Evolutionary conservation across 2,329 filamentous ascomycete species (phyloP), one percentile per base, ranked within the genome.

Genomic region (Aspergillus thermomutatus): DNA sequence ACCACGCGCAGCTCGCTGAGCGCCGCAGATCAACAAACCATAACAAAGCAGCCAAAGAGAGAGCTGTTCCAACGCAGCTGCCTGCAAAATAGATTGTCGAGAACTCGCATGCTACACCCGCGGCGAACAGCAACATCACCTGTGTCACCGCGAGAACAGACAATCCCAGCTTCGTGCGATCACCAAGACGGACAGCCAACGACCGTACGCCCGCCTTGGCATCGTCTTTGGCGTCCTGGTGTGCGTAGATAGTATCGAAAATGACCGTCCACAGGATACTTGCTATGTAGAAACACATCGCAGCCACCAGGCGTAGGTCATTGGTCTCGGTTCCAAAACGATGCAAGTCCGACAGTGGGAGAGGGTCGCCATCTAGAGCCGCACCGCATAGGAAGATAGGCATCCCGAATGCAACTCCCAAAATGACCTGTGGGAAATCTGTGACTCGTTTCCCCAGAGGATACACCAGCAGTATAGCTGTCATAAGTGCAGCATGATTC

Each of bases 191-290:
- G 2, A 95, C 78, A 1, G 89, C 91, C 64, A 95, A 94, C 67
- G 87, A 91, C 79, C 93, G 95, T 76, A 96, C 94, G 8, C 91
- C 92, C 0, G 88, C 91, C 72, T 91, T 92, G 59, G 81, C 86
- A 69, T 96, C 91, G 65, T 96, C 91, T 67, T 87, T 87, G 72
- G 93, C 88, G 67, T 96, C 91, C 87, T 94, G 93, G 71, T 95
- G 91, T 14, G 91, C 91, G 27, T 96, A 96, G 31, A 96, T 91
- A 85, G 94, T 95, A 72, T 96, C 91, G 72, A 95, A 96, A 41
- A 95, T 76, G 26, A 95, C 82, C 0, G 91, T 95, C 92, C 92
- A 96, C 3, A 91, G 89, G 31, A 37, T 8, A 37, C 14, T 37
- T 7, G 5, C 31, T 37, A 37, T 37, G 31, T 17, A 37, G 31